Base-by-base conservation (phyloP, 1,284 basidiomycete genomes). In the Leccinum huronense region DNA sequence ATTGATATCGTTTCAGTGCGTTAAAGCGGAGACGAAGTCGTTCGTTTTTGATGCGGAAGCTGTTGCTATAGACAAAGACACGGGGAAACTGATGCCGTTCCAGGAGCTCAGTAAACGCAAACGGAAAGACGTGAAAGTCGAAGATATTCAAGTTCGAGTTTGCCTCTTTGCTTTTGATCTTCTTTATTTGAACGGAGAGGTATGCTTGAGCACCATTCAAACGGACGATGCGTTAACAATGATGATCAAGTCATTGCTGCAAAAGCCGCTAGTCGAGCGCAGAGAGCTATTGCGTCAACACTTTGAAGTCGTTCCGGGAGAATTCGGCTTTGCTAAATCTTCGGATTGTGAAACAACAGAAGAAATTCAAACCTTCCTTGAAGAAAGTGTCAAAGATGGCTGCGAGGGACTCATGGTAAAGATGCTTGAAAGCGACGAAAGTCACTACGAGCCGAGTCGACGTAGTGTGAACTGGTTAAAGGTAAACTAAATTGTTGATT, bases 331-430 rank as follows among this genome's bases (percentile, higher is more conserved):
- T 74, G 97, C 97, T 11, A 94, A 89, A 71, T 89, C 90, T 3
- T 93, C 94, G 1, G 97, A 99, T 74, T 86, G 90, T 31, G 89
- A 93, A 64, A 93, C 90, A 7, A 91, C 88, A 0, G 97, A 99
- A 56, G 95, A 98, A 73, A 98, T 99, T 62, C 95, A 97, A 73
- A 77, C 85, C 0, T 98, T 99, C 83, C 80, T 99, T 16, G 97
- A 99, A 72, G 91, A 95, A 70, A 96, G 93, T 75, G 94, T 99
- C 68, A 97, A 95, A 75, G 95, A 98, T 73, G 95, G 97, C 1
- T 99, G 97, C 77, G 97, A 99, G 77, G 97, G 97, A 3, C 83
- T 99, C 58, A 98, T 99, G 97, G 95, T 99, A 66, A 99, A 99
- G 80, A 97, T 98, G 94, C 82, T 99, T 13, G 91, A 95, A 48